These are phyloP conservation scores for Aspergillus fructus DNA, from an alignment of 2,329 filamentous ascomycete genomes.

Conservation along the genomic window DNA sequence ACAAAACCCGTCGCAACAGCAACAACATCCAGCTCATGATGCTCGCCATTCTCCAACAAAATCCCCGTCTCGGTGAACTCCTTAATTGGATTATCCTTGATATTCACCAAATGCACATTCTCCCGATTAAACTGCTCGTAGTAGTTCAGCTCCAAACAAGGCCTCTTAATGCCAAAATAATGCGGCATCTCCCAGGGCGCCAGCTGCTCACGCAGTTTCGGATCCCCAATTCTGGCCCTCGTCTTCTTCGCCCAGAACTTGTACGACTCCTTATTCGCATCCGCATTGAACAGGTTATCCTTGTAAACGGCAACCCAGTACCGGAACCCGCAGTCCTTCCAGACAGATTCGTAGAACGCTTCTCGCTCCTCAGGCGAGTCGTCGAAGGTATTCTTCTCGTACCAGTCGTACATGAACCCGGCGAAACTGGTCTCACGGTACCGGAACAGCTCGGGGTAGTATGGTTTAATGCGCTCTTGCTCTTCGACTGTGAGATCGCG, in stretches of 20 bases:
- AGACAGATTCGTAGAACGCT: slow-evolving; percentile 19
- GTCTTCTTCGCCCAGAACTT: slow-evolving; percentile 58
- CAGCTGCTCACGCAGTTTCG: slow-evolving; percentile 51
- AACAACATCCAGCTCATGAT: slow-evolving; percentile 43
- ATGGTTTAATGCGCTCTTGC: slow-evolving; percentile 11
- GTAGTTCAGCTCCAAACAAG: slow-evolving; percentile 50
- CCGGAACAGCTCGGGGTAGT: slow-evolving; percentile 18
- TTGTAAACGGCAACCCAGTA: slow-evolving; percentile 44
- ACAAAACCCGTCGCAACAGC: slow-evolving; percentile 47
- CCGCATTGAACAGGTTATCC: slow-evolving; percentile 47
- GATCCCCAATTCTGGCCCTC: slow-evolving; percentile 52
- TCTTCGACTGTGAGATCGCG: slow-evolving; percentile 16
- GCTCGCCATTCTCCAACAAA: slow-evolving; percentile 34
- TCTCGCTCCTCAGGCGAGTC: slow-evolving; percentile 11
- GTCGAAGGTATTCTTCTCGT: slow-evolving; percentile 5
- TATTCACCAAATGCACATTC: slow-evolving; percentile 37
- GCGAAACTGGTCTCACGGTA: slow-evolving; percentile 13
- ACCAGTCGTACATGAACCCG: slow-evolving; percentile 16
- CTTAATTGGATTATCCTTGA: slow-evolving; percentile 18
- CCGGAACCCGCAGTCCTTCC: slow-evolving; percentile 18
- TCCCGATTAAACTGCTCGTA: slow-evolving; percentile 51
- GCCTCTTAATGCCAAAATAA: slow-evolving; percentile 56
- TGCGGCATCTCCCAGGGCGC: slow-evolving; percentile 56
- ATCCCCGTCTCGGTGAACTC: slow-evolving; percentile 35
- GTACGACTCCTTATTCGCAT: slow-evolving; percentile 52